Conservation (phyloP, 495 filamentous ascomycete genomes). For the Emericellopsis terricola region DNA sequence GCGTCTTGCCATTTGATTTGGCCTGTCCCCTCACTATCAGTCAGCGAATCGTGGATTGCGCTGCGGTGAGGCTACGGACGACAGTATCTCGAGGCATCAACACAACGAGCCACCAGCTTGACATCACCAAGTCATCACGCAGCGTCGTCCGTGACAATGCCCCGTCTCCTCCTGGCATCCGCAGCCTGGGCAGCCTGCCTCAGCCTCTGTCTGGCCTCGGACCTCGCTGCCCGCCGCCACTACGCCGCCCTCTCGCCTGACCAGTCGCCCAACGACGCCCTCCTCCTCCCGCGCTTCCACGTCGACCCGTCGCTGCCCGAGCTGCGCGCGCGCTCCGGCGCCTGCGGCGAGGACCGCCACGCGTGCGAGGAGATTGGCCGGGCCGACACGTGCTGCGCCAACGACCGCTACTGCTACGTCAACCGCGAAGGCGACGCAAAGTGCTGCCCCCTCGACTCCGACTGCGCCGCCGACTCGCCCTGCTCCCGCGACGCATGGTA, state of each 20-base stretch:
- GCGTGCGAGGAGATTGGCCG: constrained; percentile 6
- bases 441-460: constrained; percentile 21
- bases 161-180: not conserved
- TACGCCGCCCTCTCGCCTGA: not conserved
- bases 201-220: not conserved
- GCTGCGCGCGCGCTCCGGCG: constrained; percentile 2
- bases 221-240: not conserved
- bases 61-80: not conserved
- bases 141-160: not conserved
- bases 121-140: not conserved
- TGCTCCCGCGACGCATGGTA: constrained; percentile 9
- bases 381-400: constrained; percentile 7
- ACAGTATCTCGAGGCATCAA: not conserved
- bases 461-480: constrained; percentile 11
- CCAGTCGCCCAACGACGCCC: too few species aligned
- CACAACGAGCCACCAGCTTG: not conserved
- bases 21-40: too few species aligned
- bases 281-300: constrained; percentile 1
- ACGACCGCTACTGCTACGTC: constrained; percentile 14
- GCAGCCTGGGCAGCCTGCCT: too few species aligned
- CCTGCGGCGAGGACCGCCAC: not conserved
- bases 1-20: too few species aligned
- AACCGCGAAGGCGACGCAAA: constrained; percentile 3
- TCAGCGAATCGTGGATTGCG: too few species aligned
- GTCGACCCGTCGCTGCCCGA: not conserved